phyloP scores from a whole-genome alignment of 495 filamentous ascomycete species.

The Halenospora varia region DNA sequence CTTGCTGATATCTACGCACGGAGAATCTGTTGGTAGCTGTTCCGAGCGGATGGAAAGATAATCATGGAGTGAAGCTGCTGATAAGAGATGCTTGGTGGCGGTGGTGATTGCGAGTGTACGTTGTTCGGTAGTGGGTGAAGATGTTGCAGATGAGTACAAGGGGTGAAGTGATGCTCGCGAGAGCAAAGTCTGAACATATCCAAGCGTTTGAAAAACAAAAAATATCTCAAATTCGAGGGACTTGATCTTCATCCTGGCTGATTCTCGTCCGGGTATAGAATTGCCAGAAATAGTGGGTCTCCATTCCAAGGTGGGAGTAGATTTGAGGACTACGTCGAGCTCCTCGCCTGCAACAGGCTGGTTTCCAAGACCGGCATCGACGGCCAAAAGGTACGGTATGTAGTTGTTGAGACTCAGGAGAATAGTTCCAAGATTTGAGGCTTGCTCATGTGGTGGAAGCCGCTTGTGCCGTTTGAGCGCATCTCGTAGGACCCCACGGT shows the following conservation, averaged over 20 bases:
- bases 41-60: constrained; percentile 52
- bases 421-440: constrained; percentile 60
- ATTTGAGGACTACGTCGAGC: constrained; percentile 58
- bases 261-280: constrained; percentile 51
- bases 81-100: constrained; percentile 73
- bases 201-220: constrained; percentile 73
- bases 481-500: constrained; percentile 72
- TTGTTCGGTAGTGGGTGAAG: constrained; percentile 58
- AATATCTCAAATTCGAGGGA: constrained; percentile 81
- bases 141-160: constrained; percentile 46
- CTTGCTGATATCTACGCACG: constrained; percentile 58
- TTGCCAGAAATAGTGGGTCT: constrained; percentile 66
- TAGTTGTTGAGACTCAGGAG: constrained; percentile 67
- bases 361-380: constrained; percentile 64
- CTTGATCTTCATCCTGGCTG: constrained; percentile 57
- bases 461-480: constrained; percentile 80
- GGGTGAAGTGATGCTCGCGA: constrained; percentile 55
- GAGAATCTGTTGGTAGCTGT: constrained; percentile 21
- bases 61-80: constrained; percentile 71
- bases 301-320: constrained; percentile 61
- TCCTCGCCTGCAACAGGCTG: constrained; percentile 48
- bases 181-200: constrained; percentile 64
- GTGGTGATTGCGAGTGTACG: constrained; percentile 65
- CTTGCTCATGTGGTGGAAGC: constrained; percentile 60
- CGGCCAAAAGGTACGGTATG: constrained; percentile 69